These are phyloP conservation scores for Moelleriella libera DNA, from an alignment of 2,329 filamentous ascomycete species.

Conservation along the genomic window DNA sequence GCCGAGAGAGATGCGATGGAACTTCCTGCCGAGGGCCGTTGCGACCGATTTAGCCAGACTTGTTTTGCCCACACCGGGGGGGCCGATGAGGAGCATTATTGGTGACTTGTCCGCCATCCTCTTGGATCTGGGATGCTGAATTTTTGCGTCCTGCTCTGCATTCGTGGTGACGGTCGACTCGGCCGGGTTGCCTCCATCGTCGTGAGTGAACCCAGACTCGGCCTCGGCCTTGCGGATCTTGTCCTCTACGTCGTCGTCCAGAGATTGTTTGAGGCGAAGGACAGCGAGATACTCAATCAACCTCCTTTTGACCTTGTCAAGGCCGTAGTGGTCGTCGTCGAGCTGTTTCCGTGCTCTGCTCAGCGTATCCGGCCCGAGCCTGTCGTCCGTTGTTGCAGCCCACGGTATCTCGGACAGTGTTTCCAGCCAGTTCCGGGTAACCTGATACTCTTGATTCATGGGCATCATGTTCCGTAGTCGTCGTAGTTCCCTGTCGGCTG, in stretches of 20 bases:
- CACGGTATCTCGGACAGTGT: slow-evolving; percentile 90
- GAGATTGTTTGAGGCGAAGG: slow-evolving; percentile 83
- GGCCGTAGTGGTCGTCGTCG: slow-evolving; percentile 88
- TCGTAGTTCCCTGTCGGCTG: slow-evolving; percentile 81
- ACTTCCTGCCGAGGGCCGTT: slow-evolving; percentile 82
- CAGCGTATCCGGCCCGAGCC: slow-evolving; percentile 69
- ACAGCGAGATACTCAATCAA: slow-evolving; percentile 92
- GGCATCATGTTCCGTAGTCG: slow-evolving; percentile 91
- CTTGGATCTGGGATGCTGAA: slow-evolving; percentile 66
- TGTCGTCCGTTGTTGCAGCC: slow-evolving; percentile 72
- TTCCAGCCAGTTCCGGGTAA: slow-evolving; percentile 85
- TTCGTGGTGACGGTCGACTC: slow-evolving; percentile 18
- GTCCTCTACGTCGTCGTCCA: slow-evolving; percentile 69
- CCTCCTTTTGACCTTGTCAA: slow-evolving; percentile 95
- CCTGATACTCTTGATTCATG: slow-evolving; percentile 89
- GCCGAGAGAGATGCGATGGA: slow-evolving; percentile 91
- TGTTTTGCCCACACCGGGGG: slow-evolving; percentile 91
- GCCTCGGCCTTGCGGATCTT: slow-evolving; percentile 59
- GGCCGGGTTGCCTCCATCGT: slow-evolving; percentile 47
- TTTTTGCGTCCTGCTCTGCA: slow-evolving; percentile 38
- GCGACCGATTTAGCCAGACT: slow-evolving; percentile 89
- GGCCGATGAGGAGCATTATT: slow-evolving; percentile 83
- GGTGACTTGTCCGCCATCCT: slow-evolving; percentile 89
- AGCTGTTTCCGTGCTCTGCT: slow-evolving; percentile 73
- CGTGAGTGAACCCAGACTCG: slow-evolving; percentile 38